Evolutionary conservation across 805 yeast species (phyloP).

Genomic region (Tetrapisispora iriomotensis): DNA sequence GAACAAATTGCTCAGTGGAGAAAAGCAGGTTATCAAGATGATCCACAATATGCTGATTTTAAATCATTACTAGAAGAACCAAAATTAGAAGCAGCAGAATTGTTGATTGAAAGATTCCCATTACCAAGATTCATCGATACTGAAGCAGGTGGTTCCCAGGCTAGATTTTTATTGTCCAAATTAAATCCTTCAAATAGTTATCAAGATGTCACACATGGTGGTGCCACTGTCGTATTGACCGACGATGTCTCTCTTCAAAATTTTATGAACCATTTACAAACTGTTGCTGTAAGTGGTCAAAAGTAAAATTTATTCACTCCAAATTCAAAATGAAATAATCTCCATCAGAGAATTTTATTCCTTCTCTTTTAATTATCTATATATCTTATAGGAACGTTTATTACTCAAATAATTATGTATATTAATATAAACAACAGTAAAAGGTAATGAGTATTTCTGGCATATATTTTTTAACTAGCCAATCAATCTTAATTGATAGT

Average conservation of each 20-base stretch:
- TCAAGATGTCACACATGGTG: conserved; percentile 41
- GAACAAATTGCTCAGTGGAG: conserved; percentile 94
- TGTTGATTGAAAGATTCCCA: conserved; percentile 91
- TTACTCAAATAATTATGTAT: too few relatives aligned
- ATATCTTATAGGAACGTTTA: too few relatives aligned
- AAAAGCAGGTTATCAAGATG: conserved; percentile 87
- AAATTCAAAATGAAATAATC: not conserved
- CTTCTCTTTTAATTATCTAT: not conserved
- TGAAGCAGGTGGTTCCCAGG: conserved; percentile 98
- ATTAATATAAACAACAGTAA: too few relatives aligned
- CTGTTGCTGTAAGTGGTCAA: conserved; percentile 54
- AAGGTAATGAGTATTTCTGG: too few relatives aligned
- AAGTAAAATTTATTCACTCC: not conserved
- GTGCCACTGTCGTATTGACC: conserved; percentile 77
- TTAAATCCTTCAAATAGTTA: conserved; percentile 88
- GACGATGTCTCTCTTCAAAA: conserved; percentile 94
- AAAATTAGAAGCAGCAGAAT: conserved; percentile 81
- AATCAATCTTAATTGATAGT: too few relatives aligned
- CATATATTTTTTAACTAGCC: too few relatives aligned
- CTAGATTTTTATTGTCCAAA: conserved; percentile 89
- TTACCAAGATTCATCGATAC: conserved; percentile 95
- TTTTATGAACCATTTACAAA: conserved; percentile 89
- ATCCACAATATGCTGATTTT: conserved; percentile 81
- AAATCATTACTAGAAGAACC: conserved; percentile 82
- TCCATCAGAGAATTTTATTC: not conserved